These are phyloP conservation scores for Hirschioporus abietinus DNA, from an alignment of 768 basidiomycete genomes.

Conservation along the genomic window DNA sequence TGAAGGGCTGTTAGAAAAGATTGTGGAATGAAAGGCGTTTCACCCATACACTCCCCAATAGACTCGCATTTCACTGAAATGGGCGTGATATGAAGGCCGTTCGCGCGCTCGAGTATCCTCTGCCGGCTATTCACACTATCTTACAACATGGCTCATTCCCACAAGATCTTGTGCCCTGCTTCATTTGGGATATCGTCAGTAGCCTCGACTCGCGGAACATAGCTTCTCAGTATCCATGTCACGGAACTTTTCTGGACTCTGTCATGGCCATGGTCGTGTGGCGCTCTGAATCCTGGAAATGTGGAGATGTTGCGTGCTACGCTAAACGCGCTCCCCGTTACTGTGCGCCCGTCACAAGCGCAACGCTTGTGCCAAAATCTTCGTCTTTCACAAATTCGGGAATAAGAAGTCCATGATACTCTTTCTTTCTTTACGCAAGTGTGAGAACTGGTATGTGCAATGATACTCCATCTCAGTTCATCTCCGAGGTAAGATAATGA, in stretches of 20 bases:
- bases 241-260: background rate
- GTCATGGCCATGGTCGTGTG: background rate
- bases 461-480: background rate
- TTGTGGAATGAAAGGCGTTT: background rate
- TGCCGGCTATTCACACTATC: background rate
- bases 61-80: background rate
- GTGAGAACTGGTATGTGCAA: background rate
- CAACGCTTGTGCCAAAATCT: too few relatives aligned
- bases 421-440: background rate
- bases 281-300: background rate
- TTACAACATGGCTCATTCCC: background rate
- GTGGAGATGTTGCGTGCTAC: background rate
- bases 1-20: background rate
- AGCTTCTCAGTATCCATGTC: background rate
- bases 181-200: background rate
- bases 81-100: background rate
- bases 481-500: background rate
- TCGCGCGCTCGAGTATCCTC: background rate
- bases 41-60: background rate
- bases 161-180: background rate
- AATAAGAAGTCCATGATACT: background rate
- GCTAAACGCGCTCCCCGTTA: background rate
- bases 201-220: background rate
- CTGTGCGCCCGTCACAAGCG: background rate
- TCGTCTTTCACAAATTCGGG: too few relatives aligned